phyloP scores from a whole-genome alignment of 352 stramenopile genomes.

The Phytopythium sindhum region DNA sequence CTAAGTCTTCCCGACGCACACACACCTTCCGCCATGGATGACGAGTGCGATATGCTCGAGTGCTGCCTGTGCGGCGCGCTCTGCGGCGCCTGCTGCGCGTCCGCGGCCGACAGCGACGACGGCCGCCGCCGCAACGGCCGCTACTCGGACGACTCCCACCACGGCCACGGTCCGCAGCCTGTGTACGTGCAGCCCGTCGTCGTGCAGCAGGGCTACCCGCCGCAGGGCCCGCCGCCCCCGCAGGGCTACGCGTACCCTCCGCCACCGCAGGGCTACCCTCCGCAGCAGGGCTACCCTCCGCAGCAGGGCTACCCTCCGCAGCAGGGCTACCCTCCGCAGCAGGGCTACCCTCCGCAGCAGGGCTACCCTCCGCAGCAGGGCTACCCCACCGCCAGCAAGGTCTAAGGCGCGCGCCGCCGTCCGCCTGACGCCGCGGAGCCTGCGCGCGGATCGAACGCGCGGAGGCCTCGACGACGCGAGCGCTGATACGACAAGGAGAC shows the following conservation, averaged over 20 bases:
- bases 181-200: constrained; percentile 78
- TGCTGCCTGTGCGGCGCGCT: constrained; percentile 73
- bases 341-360: constrained; percentile 22
- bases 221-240: constrained; percentile 23
- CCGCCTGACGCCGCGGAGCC: background rate
- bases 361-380: constrained; percentile 30
- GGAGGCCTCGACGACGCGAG: background rate
- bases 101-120: constrained; percentile 29
- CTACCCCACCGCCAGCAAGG: constrained; percentile 7
- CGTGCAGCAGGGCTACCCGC: constrained; percentile 39
- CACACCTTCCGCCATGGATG: constrained; percentile 35
- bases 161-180: constrained; percentile 27
- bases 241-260: constrained; percentile 28
- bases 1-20: too few relatives aligned
- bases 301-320: constrained; percentile 19
- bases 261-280: constrained; percentile 32
- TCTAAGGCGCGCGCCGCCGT: background rate
- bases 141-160: constrained; percentile 34
- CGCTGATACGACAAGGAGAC: background rate
- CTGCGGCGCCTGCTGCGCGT: constrained; percentile 72
- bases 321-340: too few relatives aligned
- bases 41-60: constrained; percentile 76
- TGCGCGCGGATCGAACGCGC: constrained; percentile 9
- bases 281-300: constrained; percentile 31
- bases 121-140: constrained; percentile 30